Evolutionary conservation across 2,329 filamentous ascomycete genomes (phyloP).

Genomic region (Fusarium praegraminearum): DNA sequence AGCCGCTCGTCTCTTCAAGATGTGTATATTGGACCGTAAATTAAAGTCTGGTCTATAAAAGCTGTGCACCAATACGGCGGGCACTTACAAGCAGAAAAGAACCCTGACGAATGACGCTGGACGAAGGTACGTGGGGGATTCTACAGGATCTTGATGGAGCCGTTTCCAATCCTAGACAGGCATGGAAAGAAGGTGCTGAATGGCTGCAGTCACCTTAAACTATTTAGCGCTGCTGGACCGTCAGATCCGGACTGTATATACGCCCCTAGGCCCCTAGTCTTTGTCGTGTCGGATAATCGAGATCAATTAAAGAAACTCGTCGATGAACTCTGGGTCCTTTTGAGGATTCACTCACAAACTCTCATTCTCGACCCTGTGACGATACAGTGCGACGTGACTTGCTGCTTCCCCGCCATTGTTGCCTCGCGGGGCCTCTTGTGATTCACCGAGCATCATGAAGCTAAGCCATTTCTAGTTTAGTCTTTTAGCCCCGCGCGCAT

Average conservation of each 20-base stretch:
- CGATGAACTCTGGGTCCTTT: background rate
- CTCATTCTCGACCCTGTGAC: slow-evolving; percentile 36
- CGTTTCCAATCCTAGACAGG: slow-evolving; percentile 17
- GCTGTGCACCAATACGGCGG: background rate
- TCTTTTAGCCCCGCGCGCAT: slow-evolving; percentile 44
- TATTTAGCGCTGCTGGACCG: slow-evolving; percentile 3
- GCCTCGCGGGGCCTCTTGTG: slow-evolving; percentile 47
- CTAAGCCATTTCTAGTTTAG: slow-evolving; percentile 39
- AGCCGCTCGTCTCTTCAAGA: background rate
- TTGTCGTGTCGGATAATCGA: background rate
- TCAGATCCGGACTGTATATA: background rate
- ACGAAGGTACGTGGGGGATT: background rate
- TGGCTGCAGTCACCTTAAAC: slow-evolving; percentile 1
- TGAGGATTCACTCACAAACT: slow-evolving; percentile 23
- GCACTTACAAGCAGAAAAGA: slow-evolving; percentile 1
- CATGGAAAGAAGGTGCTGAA: background rate
- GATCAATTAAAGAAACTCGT: background rate
- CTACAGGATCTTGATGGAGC: background rate
- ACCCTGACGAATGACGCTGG: slow-evolving; percentile 1
- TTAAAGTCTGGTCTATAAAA: background rate
- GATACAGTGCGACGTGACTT: slow-evolving; percentile 46
- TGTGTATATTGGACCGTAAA: background rate
- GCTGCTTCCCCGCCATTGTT: slow-evolving; percentile 44
- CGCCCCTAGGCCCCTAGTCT: background rate
- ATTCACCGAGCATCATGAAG: slow-evolving; percentile 38